Base-by-base conservation (phyloP, 768 basidiomycete species). In the Suillus subalutaceus region DNA sequence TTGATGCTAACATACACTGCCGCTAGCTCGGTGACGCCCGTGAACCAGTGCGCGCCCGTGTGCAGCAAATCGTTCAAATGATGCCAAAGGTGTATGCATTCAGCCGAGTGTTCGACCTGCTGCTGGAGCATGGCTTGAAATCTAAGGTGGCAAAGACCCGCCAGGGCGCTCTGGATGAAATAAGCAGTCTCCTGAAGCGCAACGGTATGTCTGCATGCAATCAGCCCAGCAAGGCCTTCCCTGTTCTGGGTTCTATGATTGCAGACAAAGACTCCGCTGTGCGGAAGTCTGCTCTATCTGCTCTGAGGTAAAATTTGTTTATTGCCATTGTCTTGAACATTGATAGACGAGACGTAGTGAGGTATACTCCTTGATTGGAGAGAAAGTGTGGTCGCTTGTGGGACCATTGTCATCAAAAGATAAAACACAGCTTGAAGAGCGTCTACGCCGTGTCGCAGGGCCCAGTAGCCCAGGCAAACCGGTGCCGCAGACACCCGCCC, bases 71-170 rank as follows among this genome's bases (percentile, higher is more conserved):
- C 66, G 88, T 99, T 64, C 92, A 94, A 71, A 85, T 84, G 6
- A 82, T 98, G 62, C 91, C 96, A 8, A 94, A 90, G 73, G 90
- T 98, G 62, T 97, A 96, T 72, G 91, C 97, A 1, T 96, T 91
- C 72, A 97, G 96, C 71, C 90, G 96, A 48, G 83, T 99, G 40
- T 96, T 97, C 75, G 91, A 93, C 72, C 77, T 94, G 16, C 80
- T 99, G 8, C 84, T 97, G 13, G 94, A 97, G 46, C 86, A 96
- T 73, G 97, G 97, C 18, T 78, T 96, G 52, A 91, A 89, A 75
- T 91, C 92, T 20, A 96, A 96, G 77, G 92, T 95, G 20, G 91
- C 95, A 4, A 96, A 96, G 78, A 93, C 94, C 13, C 88, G 96
- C 15, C 92, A 94, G 77, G 93, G 94, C 15, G 83, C 90, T 23